These are phyloP conservation scores for Dendrobium catenatum DNA, from an alignment of 106 monocot genomes.

Conservation along the genomic window DNA sequence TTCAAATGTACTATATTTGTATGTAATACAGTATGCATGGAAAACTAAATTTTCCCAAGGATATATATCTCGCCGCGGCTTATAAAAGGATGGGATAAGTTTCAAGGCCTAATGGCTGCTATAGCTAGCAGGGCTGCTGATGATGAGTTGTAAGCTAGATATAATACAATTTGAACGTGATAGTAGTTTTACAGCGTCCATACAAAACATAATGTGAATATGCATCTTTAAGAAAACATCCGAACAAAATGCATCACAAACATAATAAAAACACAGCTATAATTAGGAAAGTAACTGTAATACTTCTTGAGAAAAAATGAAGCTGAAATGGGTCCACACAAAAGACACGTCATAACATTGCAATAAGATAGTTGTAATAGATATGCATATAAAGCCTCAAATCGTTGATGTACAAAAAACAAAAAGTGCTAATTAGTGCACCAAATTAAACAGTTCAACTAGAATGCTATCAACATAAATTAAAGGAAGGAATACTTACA, in stretches of 20 bases:
- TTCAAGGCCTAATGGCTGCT: background rate
- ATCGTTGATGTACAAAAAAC: background rate
- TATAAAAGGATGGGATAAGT: background rate
- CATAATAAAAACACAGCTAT: background rate
- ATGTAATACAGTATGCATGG: background rate
- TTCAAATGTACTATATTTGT: background rate
- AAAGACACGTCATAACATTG: background rate
- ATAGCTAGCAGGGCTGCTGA: background rate
- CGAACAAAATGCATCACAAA: background rate
- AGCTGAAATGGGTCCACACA: background rate
- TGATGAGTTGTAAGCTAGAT: background rate
- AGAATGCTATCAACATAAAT: background rate
- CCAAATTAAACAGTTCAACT: background rate
- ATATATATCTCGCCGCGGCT: background rate
- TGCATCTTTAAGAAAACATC: background rate
- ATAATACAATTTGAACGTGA: background rate
- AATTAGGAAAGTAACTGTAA: background rate
- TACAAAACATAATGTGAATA: background rate
- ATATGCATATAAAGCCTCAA: slow-evolving; percentile 2
- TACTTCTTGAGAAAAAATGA: background rate
- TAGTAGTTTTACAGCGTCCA: background rate
- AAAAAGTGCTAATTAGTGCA: background rate
- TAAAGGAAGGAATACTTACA: slow-evolving; percentile 44
- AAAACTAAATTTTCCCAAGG: background rate
- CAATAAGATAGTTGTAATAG: background rate